phyloP scores from a whole-genome alignment of 2,329 filamentous ascomycete genomes.

The Arthroderma sp. region DNA sequence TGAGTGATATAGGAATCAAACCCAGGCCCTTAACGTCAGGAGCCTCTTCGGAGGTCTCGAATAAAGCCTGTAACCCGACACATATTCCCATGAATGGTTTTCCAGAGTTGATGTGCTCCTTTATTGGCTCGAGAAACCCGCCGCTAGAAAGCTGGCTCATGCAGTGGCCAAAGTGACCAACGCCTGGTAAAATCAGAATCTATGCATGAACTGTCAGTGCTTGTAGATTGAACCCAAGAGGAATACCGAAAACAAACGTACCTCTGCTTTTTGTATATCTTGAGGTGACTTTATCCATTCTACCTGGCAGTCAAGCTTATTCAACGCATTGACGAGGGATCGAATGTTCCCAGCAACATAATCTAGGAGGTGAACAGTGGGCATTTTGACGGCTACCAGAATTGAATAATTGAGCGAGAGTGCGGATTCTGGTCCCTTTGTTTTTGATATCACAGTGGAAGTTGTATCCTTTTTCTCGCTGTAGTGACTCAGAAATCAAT shows the following conservation, averaged over 20 bases:
- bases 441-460: neutral
- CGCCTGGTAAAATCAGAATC: conserved; percentile 78
- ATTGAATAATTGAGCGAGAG: neutral
- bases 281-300: conserved; percentile 81
- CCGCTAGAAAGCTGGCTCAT: conserved; percentile 69
- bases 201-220: neutral
- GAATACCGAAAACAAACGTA: conserved; percentile 41
- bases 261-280: conserved; percentile 75
- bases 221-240: neutral
- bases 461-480: neutral
- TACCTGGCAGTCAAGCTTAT: conserved; percentile 84
- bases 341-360: conserved; percentile 96
- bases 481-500: neutral
- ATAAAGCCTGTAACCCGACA: conserved; percentile 83
- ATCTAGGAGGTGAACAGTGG: conserved; percentile 48
- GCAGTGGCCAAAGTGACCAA: conserved; percentile 97
- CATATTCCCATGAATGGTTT: conserved; percentile 98
- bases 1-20: conserved; percentile 57
- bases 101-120: conserved; percentile 69
- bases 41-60: conserved; percentile 73
- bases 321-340: conserved; percentile 92
- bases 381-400: conserved; percentile 24
- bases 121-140: conserved; percentile 73
- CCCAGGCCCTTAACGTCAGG: conserved; percentile 60
- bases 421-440: neutral